Conservation (phyloP, 805 yeast species). For the Huiozyma sinensis region DNA sequence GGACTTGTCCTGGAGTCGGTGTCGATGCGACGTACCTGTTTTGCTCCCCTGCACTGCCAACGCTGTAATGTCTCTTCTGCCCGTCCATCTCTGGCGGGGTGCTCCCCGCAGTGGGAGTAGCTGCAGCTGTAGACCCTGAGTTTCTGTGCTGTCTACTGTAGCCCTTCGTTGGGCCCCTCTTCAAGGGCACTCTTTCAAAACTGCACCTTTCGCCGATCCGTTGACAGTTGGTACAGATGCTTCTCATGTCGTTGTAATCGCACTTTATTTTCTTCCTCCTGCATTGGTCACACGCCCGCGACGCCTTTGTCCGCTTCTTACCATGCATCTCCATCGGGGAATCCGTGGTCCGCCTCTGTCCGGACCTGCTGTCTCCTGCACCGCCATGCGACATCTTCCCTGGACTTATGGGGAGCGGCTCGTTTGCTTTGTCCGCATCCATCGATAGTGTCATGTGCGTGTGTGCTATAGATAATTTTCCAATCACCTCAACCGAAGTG, state of each 20-base stretch:
- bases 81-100: not conserved
- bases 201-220: slow-evolving; percentile 53
- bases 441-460: too few relatives aligned
- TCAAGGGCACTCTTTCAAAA: slow-evolving; percentile 61
- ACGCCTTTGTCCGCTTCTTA: slow-evolving; percentile 59
- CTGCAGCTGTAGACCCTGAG: not conserved
- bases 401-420: too few relatives aligned
- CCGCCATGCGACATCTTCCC: too few relatives aligned
- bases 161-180: slow-evolving; percentile 74
- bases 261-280: slow-evolving; percentile 64
- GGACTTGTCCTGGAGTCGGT: not conserved
- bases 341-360: not conserved
- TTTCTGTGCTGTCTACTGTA: slow-evolving; percentile 30
- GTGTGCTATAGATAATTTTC: too few relatives aligned
- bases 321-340: not conserved
- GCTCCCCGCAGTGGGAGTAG: not conserved
- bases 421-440: too few relatives aligned
- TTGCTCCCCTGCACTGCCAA: not conserved
- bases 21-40: not conserved
- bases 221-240: slow-evolving; percentile 54
- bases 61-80: not conserved
- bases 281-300: slow-evolving; percentile 76
- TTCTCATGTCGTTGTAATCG: slow-evolving; percentile 45
- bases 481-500: too few relatives aligned
- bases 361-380: too few relatives aligned